Evolutionary conservation across 2,329 filamentous ascomycete genomes (phyloP).

Genomic region (Curvularia lunata): DNA sequence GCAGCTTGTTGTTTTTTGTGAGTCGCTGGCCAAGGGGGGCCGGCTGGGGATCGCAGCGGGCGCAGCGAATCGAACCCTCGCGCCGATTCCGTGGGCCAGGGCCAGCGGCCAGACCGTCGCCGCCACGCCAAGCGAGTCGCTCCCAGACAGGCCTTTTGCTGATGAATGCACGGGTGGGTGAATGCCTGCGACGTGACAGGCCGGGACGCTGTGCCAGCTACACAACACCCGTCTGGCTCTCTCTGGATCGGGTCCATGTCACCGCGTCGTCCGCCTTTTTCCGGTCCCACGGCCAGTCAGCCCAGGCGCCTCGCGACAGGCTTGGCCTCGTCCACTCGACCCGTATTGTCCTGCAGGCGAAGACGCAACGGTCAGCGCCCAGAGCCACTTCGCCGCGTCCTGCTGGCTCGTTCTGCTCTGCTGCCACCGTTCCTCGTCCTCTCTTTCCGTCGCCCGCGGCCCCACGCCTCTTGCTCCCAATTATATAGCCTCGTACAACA

Average conservation of each 20-base stretch:
- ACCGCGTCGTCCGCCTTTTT: background rate
- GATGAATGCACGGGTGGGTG: background rate
- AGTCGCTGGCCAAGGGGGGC: constrained; percentile 9
- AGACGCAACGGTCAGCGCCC: constrained; percentile 6
- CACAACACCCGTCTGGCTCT: background rate
- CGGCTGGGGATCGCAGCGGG: constrained; percentile 2
- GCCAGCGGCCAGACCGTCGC: constrained; percentile 12
- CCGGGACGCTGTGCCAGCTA: background rate
- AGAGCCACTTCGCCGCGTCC: constrained; percentile 12
- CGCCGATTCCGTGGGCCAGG: constrained; percentile 3
- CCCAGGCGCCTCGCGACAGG: background rate
- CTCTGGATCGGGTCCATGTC: background rate
- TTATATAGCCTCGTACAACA: constrained; percentile 1
- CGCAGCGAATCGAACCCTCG: background rate
- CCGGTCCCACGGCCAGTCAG: background rate
- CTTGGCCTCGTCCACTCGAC: constrained; percentile 4
- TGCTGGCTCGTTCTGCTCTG: constrained; percentile 10
- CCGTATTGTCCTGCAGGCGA: constrained; percentile 20
- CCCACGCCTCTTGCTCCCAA: background rate
- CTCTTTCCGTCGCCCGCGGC: constrained; percentile 27
- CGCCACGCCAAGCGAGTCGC: constrained; percentile 11
- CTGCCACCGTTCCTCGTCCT: constrained; percentile 30
- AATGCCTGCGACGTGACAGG: background rate
- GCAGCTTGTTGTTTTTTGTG: background rate
- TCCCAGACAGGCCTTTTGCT: constrained; percentile 1